phyloP scores from a whole-genome alignment of 2,329 filamentous ascomycete genomes.

The Aspergillus eucalypticola region DNA sequence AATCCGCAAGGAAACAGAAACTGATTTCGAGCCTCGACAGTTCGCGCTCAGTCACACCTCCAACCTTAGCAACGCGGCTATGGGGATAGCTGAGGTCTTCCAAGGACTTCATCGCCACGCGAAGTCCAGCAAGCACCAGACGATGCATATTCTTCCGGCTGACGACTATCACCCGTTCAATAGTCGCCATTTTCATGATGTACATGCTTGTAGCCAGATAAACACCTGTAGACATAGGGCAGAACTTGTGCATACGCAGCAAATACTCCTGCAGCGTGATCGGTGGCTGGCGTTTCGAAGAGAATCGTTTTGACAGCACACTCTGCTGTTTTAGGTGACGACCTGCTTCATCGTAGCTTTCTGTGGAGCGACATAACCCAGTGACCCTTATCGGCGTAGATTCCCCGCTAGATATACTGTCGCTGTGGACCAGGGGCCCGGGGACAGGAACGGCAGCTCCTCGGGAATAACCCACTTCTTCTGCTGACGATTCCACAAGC shows the following conservation, averaged over 20 bases:
- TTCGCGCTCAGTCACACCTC: slow-evolving; percentile 80
- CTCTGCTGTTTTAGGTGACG: slow-evolving; percentile 76
- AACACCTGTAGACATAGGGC: slow-evolving; percentile 89
- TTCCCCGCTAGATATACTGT: slow-evolving; percentile 26
- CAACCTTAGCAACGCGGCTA: slow-evolving; percentile 78
- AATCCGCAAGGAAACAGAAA: slow-evolving; percentile 83
- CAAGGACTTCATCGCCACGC: slow-evolving; percentile 91
- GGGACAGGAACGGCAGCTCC: slow-evolving; percentile 49
- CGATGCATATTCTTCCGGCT: slow-evolving; percentile 84
- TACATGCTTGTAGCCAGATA: slow-evolving; percentile 88
- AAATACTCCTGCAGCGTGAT: slow-evolving; percentile 85
- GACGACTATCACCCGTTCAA: slow-evolving; percentile 75
- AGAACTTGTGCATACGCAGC: slow-evolving; percentile 81
- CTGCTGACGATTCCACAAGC: slow-evolving; percentile 49
- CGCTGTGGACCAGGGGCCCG: slow-evolving; percentile 47
- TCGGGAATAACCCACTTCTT: slow-evolving; percentile 55
- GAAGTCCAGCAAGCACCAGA: slow-evolving; percentile 76
- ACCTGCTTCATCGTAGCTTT: slow-evolving; percentile 54
- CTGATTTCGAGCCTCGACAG: slow-evolving; percentile 84
- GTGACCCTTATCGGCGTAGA: slow-evolving; percentile 27
- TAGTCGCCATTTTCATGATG: slow-evolving; percentile 77
- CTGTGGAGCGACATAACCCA: slow-evolving; percentile 39
- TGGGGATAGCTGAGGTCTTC: slow-evolving; percentile 90
- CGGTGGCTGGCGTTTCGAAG: slow-evolving; percentile 81
- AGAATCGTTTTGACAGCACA: slow-evolving; percentile 88